Percentiles rank a stretch among this genome's conserved stretches.
Evolutionary conservation across 2,329 filamentous ascomycete genomes (phyloP).

Genomic region (Dactylellina drechsleri): DNA sequence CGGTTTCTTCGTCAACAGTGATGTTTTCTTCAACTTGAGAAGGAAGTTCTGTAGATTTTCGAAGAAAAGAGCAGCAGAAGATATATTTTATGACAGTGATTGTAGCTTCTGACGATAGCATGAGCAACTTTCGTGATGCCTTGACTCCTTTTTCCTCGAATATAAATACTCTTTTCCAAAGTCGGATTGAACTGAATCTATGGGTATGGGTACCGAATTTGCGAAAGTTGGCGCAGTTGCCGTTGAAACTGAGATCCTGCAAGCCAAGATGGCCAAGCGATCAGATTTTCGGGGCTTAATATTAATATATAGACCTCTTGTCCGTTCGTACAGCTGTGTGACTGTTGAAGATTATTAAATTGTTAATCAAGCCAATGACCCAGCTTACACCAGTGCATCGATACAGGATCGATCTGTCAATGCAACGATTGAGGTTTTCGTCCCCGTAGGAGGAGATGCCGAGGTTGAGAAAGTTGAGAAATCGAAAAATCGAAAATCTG

Average conservation of each 20-base stretch:
- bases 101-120: constrained; percentile 6
- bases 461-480: no score
- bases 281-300: not conserved
- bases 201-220: no score
- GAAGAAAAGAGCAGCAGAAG: constrained; percentile 15
- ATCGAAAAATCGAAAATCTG: no score
- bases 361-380: no score
- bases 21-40: constrained; percentile 1
- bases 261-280: not conserved
- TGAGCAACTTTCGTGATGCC: not conserved
- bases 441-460: no score
- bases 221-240: not conserved
- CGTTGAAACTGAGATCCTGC: not conserved
- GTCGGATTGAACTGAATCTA: not conserved
- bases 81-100: not conserved
- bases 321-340: no score
- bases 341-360: no score
- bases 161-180: constrained; percentile 4
- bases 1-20: not conserved
- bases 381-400: no score
- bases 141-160: not conserved
- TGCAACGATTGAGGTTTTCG: no score
- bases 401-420: no score
- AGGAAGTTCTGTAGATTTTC: not conserved
- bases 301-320: not conserved